Percentiles rank a stretch among this genome's conserved stretches.
Conservation (phyloP, 805 yeast species). For the Yamadazyma sp. region DNA sequence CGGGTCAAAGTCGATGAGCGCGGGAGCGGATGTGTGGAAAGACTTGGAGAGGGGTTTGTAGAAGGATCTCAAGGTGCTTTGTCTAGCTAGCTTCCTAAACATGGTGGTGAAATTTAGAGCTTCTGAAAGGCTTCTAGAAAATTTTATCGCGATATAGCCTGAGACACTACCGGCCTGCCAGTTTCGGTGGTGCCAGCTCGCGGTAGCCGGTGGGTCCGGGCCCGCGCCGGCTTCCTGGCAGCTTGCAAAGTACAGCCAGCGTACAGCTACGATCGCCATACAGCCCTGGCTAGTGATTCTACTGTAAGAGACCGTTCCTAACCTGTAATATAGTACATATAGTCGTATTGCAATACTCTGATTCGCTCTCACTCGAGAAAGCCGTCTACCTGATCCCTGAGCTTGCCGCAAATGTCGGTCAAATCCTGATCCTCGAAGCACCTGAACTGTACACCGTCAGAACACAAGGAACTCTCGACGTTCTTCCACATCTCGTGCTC, state of each 20-base stretch:
- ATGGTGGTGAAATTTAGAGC: background rate
- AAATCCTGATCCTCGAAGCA: constrained; percentile 21
- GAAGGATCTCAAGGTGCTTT: constrained; percentile 3
- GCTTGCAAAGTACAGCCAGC: too few relatives aligned
- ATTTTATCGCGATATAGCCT: constrained; percentile 9
- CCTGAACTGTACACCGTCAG: constrained; percentile 21
- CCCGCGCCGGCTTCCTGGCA: too few relatives aligned
- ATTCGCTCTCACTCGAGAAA: too few relatives aligned
- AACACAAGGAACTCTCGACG: constrained; percentile 26
- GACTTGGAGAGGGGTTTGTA: background rate
- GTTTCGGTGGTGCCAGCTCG: too few relatives aligned
- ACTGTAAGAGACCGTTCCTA: too few relatives aligned
- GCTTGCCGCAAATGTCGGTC: background rate
- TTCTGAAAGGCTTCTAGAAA: constrained; percentile 8
- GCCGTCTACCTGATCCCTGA: constrained; percentile 20
- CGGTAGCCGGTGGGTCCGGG: too few relatives aligned
- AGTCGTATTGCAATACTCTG: too few relatives aligned
- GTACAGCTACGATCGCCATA: too few relatives aligned
- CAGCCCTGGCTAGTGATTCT: too few relatives aligned
- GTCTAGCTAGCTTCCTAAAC: constrained; percentile 9
- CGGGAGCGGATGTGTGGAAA: constrained; percentile 5
- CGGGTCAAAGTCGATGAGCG: constrained; percentile 60
- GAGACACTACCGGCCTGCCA: too few relatives aligned
- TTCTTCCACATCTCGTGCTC: constrained; percentile 29
- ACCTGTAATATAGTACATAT: too few relatives aligned